Conservation (phyloP, 148 eudicot genomes). For the Mesembryanthemum crystallinum region DNA sequence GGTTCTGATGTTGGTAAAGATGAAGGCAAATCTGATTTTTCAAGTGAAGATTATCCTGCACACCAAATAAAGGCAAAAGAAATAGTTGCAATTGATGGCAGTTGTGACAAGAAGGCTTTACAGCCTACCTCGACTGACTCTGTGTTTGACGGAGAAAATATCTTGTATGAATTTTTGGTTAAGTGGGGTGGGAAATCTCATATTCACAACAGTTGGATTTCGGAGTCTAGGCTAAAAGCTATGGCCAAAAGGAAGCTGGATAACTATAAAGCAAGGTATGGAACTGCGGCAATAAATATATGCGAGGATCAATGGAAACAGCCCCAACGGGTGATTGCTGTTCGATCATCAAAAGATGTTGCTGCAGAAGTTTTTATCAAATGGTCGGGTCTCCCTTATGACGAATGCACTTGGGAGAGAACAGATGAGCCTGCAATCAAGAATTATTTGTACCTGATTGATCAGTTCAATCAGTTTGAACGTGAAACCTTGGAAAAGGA, state of each 20-base stretch:
- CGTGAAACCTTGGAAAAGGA: slow-evolving; percentile 57
- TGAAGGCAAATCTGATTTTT: slow-evolving; percentile 26
- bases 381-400: slow-evolving; percentile 91
- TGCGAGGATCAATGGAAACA: slow-evolving; percentile 75
- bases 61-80: slow-evolving; percentile 28
- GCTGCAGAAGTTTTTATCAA: slow-evolving; percentile 64
- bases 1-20: slow-evolving; percentile 25
- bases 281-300: slow-evolving; percentile 63
- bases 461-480: slow-evolving; percentile 60
- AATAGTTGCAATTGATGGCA: slow-evolving; percentile 21
- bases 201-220: slow-evolving; percentile 78
- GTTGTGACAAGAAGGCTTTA: slow-evolving; percentile 23
- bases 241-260: slow-evolving; percentile 88
- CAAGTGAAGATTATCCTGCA: slow-evolving; percentile 25
- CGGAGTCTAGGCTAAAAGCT: slow-evolving; percentile 72
- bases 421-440: slow-evolving; percentile 61
- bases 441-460: slow-evolving; percentile 51
- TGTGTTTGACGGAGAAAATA: slow-evolving; percentile 25
- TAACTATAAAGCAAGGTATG: slow-evolving; percentile 81
- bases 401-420: slow-evolving; percentile 98
- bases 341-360: slow-evolving; percentile 50
- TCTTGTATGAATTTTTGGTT: slow-evolving; percentile 67
- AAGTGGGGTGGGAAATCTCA: slow-evolving; percentile 96
- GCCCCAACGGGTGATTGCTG: slow-evolving; percentile 81
- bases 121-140: slow-evolving; percentile 29